Conservation (phyloP, 2,329 filamentous ascomycete species). For the Eutypa lata region DNA sequence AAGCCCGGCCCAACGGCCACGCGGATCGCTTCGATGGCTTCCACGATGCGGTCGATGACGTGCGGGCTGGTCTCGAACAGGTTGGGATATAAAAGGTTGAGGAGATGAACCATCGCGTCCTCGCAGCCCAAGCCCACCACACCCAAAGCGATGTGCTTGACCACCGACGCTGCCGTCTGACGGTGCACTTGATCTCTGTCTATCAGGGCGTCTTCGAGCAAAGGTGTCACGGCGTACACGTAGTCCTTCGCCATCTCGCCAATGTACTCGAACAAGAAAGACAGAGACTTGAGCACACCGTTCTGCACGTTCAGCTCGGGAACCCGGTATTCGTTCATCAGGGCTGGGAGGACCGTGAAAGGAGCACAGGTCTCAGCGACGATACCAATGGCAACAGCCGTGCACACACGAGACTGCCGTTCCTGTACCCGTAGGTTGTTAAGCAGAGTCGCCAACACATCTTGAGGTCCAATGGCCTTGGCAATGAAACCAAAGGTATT, state of each 20-base stretch:
- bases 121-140: slow-evolving; percentile 98
- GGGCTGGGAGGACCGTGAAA: slow-evolving; percentile 94
- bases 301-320: slow-evolving; percentile 99
- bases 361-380: slow-evolving; percentile 97
- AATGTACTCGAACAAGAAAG: slow-evolving; percentile 98
- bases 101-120: slow-evolving; percentile 95
- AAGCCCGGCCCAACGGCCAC: slow-evolving; percentile 89
- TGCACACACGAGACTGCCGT: slow-evolving; percentile 96
- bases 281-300: slow-evolving; percentile 93
- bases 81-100: slow-evolving; percentile 95
- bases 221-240: slow-evolving; percentile 93
- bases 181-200: slow-evolving; percentile 97
- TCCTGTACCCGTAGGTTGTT: slow-evolving; percentile 98
- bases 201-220: slow-evolving; percentile 95
- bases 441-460: slow-evolving; percentile 90
- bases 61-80: slow-evolving; percentile 97
- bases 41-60: slow-evolving; percentile 96
- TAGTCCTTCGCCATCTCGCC: slow-evolving; percentile 99
- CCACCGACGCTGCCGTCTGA: slow-evolving; percentile 92
- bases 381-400: slow-evolving; percentile 96
- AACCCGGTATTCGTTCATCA: slow-evolving; percentile 99
- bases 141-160: slow-evolving; percentile 95
- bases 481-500: slow-evolving; percentile 99
- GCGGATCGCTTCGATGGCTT: slow-evolving; percentile 93
- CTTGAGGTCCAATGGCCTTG: slow-evolving; percentile 96